Conservation (phyloP, 1,284 basidiomycete species). For the Boletus sp. region DNA sequence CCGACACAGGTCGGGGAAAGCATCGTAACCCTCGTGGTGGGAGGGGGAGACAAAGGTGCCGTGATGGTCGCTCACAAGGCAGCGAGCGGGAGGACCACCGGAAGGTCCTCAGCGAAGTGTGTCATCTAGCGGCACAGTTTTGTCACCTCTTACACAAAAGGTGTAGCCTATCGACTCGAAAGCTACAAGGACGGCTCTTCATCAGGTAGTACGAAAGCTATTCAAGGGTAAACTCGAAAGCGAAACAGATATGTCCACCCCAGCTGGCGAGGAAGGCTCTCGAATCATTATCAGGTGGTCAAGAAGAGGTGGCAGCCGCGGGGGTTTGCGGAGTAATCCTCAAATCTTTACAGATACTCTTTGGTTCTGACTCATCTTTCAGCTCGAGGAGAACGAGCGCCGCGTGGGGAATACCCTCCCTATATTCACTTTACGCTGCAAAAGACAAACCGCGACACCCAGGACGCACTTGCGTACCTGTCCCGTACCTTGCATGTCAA, state of each 20-base stretch:
- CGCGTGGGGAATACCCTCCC: slow-evolving; percentile 69
- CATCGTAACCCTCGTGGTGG: slow-evolving; percentile 44
- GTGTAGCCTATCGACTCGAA: slow-evolving; percentile 79
- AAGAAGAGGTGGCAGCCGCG: slow-evolving; percentile 42
- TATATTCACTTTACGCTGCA: slow-evolving; percentile 97
- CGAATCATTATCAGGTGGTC: slow-evolving; percentile 75
- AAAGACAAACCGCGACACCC: slow-evolving; percentile 97
- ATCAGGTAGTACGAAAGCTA: slow-evolving; percentile 75
- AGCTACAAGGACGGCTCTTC: slow-evolving; percentile 75
- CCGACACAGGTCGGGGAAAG: slow-evolving; percentile 35
- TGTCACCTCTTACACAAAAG: slow-evolving; percentile 20
- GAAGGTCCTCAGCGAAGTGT: slow-evolving; percentile 76
- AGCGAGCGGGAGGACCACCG: slow-evolving; percentile 56
- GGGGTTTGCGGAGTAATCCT: slow-evolving; percentile 35
- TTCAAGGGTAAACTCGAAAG: slow-evolving; percentile 84
- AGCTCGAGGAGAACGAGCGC: slow-evolving; percentile 39
- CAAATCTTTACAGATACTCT: neutral
- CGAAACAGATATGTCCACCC: slow-evolving; percentile 59
- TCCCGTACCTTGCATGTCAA: slow-evolving; percentile 73
- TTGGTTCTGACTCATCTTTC: slow-evolving; percentile 7
- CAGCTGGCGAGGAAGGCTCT: slow-evolving; percentile 58
- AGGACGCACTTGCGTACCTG: slow-evolving; percentile 85
- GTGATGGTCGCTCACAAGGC: slow-evolving; percentile 38
- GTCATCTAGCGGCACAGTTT: slow-evolving; percentile 30
- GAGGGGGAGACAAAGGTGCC: slow-evolving; percentile 40